phyloP scores from a whole-genome alignment of 345 rosid species.

The Citrus sinensis region DNA sequence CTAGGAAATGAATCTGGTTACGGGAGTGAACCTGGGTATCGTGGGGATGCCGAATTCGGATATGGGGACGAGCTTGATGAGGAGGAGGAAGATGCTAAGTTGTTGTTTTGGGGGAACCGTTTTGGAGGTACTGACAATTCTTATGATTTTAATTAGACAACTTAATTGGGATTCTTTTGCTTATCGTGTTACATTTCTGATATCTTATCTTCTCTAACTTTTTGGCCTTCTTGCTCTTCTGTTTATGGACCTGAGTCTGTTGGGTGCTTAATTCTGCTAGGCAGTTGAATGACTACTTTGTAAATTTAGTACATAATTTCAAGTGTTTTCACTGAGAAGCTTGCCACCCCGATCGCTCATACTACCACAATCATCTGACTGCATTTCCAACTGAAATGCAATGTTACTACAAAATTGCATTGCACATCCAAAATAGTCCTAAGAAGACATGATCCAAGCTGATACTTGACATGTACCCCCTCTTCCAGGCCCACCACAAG shows the following conservation, averaged over 20 bases:
- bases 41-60: constrained; percentile 96
- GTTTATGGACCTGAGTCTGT: not conserved
- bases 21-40: constrained; percentile 94
- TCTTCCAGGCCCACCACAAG: not conserved
- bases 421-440: no score
- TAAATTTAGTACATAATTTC: not conserved
- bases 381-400: no score
- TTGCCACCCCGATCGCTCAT: no score
- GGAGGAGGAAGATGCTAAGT: constrained; percentile 81
- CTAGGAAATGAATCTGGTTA: constrained; percentile 85
- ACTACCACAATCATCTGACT: no score
- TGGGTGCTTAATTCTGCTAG: not conserved
- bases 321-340: no score
- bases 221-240: not conserved
- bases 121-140: constrained; percentile 45
- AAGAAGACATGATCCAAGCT: not conserved
- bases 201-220: not conserved
- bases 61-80: constrained; percentile 92
- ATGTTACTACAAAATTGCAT: no score
- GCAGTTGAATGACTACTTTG: not conserved
- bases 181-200: not conserved
- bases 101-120: constrained; percentile 75
- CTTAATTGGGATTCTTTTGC: not conserved
- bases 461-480: not conserved
- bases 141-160: not conserved